Percentiles rank a stretch among this genome's conserved stretches.
Evolutionary conservation across 78 protist genomes (phyloP).

Genomic region (Corallochytrium limacisporum): DNA sequence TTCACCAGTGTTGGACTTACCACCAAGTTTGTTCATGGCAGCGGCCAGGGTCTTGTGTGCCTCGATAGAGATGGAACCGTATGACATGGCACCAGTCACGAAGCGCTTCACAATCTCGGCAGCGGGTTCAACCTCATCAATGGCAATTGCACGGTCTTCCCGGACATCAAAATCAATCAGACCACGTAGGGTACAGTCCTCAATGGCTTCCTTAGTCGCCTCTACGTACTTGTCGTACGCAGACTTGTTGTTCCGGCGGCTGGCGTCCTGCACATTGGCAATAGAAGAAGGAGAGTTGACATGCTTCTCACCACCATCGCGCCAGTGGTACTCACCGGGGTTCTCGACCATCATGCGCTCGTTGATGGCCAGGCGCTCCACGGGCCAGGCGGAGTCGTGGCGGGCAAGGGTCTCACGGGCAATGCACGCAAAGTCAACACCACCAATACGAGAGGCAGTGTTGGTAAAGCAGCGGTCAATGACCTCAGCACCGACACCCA

Average conservation of each 20-base stretch:
- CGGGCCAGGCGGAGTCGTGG: slow-evolving; percentile 21
- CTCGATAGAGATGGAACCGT: slow-evolving; percentile 58
- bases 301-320: slow-evolving; percentile 28
- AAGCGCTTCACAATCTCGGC: slow-evolving; percentile 56
- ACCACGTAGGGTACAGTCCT: slow-evolving; percentile 40
- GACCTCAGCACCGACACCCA: slow-evolving; percentile 55
- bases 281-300: slow-evolving; percentile 31
- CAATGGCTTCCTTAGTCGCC: neutral
- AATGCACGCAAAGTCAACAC: slow-evolving; percentile 19
- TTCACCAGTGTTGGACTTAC: slow-evolving; percentile 71
- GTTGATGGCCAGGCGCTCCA: neutral
- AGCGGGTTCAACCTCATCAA: slow-evolving; percentile 35
- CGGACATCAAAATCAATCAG: slow-evolving; percentile 10
- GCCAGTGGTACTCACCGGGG: slow-evolving; percentile 52
- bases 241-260: slow-evolving; percentile 26
- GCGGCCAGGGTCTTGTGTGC: slow-evolving; percentile 58
- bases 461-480: slow-evolving; percentile 52
- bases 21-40: slow-evolving; percentile 69
- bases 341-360: slow-evolving; percentile 11
- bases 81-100: slow-evolving; percentile 72
- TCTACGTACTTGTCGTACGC: slow-evolving; percentile 12
- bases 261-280: slow-evolving; percentile 33
- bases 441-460: slow-evolving; percentile 54
- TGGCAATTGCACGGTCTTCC: neutral
- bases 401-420: slow-evolving; percentile 32